Base-by-base conservation (phyloP, 2,329 filamentous ascomycete genomes). In the Cordyceps cicadae region DNA sequence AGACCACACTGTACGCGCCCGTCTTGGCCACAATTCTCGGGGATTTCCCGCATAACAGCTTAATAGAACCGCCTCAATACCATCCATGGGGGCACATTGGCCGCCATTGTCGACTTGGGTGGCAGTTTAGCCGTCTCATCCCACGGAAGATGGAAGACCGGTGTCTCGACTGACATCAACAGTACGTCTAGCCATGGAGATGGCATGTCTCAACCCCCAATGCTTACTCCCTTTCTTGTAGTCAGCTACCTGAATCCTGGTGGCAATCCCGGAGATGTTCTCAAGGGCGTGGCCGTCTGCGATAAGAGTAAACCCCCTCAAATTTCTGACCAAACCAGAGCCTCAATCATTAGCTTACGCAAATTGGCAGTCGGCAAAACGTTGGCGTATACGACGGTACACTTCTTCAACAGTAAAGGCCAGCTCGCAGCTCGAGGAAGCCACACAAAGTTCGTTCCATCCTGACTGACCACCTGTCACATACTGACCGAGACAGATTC, bases 61-160 rank as follows among this genome's bases (percentile, higher is more conserved):
- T 21, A 0, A 0, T 24, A 92, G 87, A 93, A 93, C 69, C 86
- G 89, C 1, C 77, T 93, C 0, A 82, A 85, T 58, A 92, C 87
- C 41, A 80, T 92, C 32, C 89, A 93, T 67, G 89, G 89, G 19
- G 89, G 89, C 4, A 90, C 89, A 0, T 86, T 93, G 32, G 89
- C 89, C 3, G 89, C 86, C 69, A 86, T 92, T 75, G 86, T 87
- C 32, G 85, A 87, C 63, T 75, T 87, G 0, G 84, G 84, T 12
- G 85, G 85, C 15, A 87, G 85, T 0, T 76, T 87, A 3, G 85
- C 85, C 11, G 84, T 87, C 3, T 85, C 85, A 1, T 87, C 85
- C 1, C 84, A 80, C 64, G 85, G 85, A 0, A 74, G 84, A 1
- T 87, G 82, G 66, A 77, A 80, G 19, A 87, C 85, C 0, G 85